Evolutionary conservation across 1,284 basidiomycete genomes (phyloP).

Genomic region (Tylopilus sp.): DNA sequence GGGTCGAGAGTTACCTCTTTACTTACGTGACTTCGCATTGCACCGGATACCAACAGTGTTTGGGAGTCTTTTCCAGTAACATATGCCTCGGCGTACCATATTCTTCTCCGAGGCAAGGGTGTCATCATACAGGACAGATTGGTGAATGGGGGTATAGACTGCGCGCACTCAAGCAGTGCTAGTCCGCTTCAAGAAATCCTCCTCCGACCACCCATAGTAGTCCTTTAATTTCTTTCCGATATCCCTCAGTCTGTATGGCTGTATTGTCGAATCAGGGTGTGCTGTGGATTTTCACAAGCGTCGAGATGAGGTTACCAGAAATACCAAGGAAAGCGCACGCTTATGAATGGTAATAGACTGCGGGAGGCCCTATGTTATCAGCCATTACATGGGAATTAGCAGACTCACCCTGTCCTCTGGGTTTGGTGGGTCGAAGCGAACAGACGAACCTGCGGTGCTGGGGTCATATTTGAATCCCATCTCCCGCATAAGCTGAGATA

Average conservation of each 20-base stretch:
- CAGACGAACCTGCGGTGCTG: conserved; percentile 75
- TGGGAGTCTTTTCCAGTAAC: neutral
- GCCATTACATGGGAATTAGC: neutral
- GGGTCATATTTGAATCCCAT: conserved; percentile 73
- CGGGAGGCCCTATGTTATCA: conserved; percentile 6
- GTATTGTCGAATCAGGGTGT: conserved; percentile 66
- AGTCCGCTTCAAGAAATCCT: conserved; percentile 44
- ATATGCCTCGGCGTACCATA: neutral
- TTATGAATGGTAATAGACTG: conserved; percentile 75
- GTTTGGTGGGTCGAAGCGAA: conserved; percentile 72
- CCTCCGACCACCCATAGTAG: conserved; percentile 68
- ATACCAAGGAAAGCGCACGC: conserved; percentile 44
- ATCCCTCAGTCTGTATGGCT: conserved; percentile 47
- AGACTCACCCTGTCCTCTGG: conserved; percentile 48
- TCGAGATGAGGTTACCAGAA: conserved; percentile 1
- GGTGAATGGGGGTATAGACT: neutral
- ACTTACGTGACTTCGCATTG: neutral
- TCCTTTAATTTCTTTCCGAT: conserved; percentile 57
- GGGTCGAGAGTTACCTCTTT: neutral
- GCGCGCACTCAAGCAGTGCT: conserved; percentile 3
- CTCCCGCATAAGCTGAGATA: conserved; percentile 62
- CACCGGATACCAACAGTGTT: neutral
- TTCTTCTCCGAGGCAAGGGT: neutral
- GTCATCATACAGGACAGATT: neutral
- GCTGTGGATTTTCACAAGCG: conserved; percentile 39